These are phyloP conservation scores for Xylariaceae sp. DNA, from an alignment of 2,329 filamentous ascomycete species.

Conservation along the genomic window DNA sequence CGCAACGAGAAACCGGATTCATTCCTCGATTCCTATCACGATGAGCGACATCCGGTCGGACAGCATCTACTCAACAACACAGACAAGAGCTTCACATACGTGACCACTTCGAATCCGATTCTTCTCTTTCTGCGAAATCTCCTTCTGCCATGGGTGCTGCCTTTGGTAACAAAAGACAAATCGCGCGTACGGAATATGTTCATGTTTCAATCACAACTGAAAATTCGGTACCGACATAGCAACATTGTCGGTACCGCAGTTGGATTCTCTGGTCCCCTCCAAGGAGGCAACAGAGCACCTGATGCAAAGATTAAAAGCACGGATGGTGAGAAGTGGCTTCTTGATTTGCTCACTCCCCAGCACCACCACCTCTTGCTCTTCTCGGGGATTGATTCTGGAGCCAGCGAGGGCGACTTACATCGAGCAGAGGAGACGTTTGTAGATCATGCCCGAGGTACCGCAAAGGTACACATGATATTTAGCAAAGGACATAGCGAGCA, in stretches of 20 bases:
- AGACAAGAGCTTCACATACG: slow-evolving; percentile 37
- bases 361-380: slow-evolving; percentile 29
- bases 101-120: slow-evolving; percentile 36
- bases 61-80: slow-evolving; percentile 40
- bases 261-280: slow-evolving; percentile 34
- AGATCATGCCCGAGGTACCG: slow-evolving; percentile 5
- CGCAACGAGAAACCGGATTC: slow-evolving; percentile 31
- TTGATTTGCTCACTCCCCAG: slow-evolving; percentile 20
- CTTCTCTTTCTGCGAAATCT: slow-evolving; percentile 38
- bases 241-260: slow-evolving; percentile 29
- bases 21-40: slow-evolving; percentile 46
- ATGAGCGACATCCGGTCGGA: slow-evolving; percentile 46
- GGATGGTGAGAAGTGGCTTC: slow-evolving; percentile 22
- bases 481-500: slow-evolving; percentile 7
- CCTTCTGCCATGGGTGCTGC: slow-evolving; percentile 37
- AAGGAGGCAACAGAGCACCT: slow-evolving; percentile 46
- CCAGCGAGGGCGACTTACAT: slow-evolving; percentile 17
- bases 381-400: slow-evolving; percentile 16
- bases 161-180: slow-evolving; percentile 30
- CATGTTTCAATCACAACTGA: slow-evolving; percentile 38
- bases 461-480: slow-evolving; percentile 23
- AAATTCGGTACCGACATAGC: slow-evolving; percentile 39
- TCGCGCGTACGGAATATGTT: slow-evolving; percentile 27
- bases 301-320: slow-evolving; percentile 29
- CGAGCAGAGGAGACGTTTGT: slow-evolving; percentile 19